A percentile compares a stretch with the other conserved stretches of the same genome.
phyloP scores from a whole-genome alignment of 208 protist genomes.

The Trypanosoma cruzi region DNA sequence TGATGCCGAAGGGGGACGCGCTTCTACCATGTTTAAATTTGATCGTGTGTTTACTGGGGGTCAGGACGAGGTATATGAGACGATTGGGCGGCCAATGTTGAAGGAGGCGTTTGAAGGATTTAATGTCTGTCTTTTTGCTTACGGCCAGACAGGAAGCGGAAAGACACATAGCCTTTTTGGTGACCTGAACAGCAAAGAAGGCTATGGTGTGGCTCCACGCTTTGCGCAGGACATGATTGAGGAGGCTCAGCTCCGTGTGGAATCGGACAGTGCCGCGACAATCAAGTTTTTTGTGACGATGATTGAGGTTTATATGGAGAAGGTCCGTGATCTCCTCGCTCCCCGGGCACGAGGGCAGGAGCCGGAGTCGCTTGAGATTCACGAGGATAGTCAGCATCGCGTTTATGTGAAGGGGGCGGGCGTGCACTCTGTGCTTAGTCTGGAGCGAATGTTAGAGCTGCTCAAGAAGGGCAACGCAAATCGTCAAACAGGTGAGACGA shows the following conservation, averaged over 20 bases:
- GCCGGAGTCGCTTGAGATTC: slow-evolving; percentile 73
- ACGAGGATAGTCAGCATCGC: slow-evolving; percentile 47
- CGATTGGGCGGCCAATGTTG: slow-evolving; percentile 78
- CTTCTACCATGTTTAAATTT: slow-evolving; percentile 31
- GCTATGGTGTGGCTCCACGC: slow-evolving; percentile 26
- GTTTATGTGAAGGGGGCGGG: slow-evolving; percentile 55
- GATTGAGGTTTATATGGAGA: slow-evolving; percentile 71
- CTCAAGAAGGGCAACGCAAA: slow-evolving; percentile 55
- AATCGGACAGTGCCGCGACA: slow-evolving; percentile 19
- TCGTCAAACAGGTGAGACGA: slow-evolving; percentile 56
- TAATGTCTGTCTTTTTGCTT: slow-evolving; percentile 84
- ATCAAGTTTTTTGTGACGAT: slow-evolving; percentile 40
- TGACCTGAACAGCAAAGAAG: slow-evolving; percentile 28
- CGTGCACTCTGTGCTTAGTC: slow-evolving; percentile 74
- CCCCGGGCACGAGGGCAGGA: slow-evolving; percentile 68
- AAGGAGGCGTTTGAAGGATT: slow-evolving; percentile 83
- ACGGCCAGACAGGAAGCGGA: slow-evolving; percentile 79
- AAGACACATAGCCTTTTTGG: slow-evolving; percentile 83
- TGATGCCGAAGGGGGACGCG: slow-evolving; percentile 9
- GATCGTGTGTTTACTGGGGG: slow-evolving; percentile 36
- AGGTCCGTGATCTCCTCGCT: slow-evolving; percentile 48
- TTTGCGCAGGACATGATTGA: slow-evolving; percentile 36
- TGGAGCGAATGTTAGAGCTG: slow-evolving; percentile 64
- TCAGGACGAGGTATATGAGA: slow-evolving; percentile 72
- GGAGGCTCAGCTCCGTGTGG: slow-evolving; percentile 37